Evolutionary conservation across 305 asterid species (phyloP).

Genomic region (Plantago rigida): DNA sequence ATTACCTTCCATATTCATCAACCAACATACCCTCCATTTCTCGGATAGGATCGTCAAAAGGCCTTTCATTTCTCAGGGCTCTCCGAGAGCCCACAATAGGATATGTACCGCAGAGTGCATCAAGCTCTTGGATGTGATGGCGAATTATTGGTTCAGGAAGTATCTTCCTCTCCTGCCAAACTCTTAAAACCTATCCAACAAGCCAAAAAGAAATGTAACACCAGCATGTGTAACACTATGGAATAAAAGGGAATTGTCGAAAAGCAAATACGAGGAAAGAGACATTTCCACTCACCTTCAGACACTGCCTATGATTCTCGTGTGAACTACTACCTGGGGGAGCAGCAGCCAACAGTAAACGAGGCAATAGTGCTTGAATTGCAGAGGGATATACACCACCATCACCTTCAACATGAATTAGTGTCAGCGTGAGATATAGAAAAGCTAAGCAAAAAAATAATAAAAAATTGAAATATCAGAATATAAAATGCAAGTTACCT

Average conservation of each 20-base stretch:
- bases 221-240: background rate
- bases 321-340: constrained; percentile 73
- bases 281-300: constrained; percentile 52
- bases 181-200: constrained; percentile 68
- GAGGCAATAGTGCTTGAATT: constrained; percentile 66
- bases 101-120: constrained; percentile 59
- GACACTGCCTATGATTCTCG: constrained; percentile 84
- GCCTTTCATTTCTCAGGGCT: constrained; percentile 59
- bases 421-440: constrained; percentile 19
- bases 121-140: constrained; percentile 78
- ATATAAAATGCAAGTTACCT: constrained; percentile 40
- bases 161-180: constrained; percentile 82
- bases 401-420: constrained; percentile 51
- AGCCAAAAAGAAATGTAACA: constrained; percentile 18
- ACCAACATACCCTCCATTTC: constrained; percentile 91
- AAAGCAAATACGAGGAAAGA: constrained; percentile 16
- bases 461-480: constrained; percentile 2
- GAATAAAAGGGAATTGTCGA: constrained; percentile 7
- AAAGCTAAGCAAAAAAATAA: background rate
- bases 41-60: constrained; percentile 85
- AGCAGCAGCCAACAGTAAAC: constrained; percentile 77
- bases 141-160: constrained; percentile 70
- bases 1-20: constrained; percentile 88
- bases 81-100: constrained; percentile 55
- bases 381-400: constrained; percentile 76